Conservation (phyloP, 345 rosid species). For the Citrus trifoliata region DNA sequence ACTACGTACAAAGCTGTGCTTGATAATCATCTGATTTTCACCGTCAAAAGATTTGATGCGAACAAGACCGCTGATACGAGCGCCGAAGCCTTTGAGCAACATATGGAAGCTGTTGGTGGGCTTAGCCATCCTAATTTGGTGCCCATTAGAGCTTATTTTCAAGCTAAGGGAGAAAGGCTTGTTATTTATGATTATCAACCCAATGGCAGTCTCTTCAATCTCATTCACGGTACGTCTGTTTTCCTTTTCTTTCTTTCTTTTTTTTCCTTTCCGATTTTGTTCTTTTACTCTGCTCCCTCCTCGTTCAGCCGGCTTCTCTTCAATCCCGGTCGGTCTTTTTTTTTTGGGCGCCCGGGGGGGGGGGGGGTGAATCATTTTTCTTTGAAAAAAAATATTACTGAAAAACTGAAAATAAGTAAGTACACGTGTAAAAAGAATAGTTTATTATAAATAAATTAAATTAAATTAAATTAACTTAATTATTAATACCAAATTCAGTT, state of each 20-base stretch:
- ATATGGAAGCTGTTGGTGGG: constrained; percentile 74
- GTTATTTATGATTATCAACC: constrained; percentile 81
- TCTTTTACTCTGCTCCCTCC: background rate
- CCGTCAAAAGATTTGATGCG: constrained; percentile 82
- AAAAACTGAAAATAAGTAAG: too few species aligned
- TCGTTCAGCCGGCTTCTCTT: background rate
- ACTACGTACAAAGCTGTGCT: constrained; percentile 86
- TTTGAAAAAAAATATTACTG: too few species aligned
- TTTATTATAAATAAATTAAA: too few species aligned
- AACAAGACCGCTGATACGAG: constrained; percentile 67
- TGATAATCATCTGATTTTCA: constrained; percentile 67
- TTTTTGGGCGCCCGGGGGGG: too few species aligned
- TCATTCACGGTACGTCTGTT: constrained; percentile 68
- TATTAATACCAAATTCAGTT: too few species aligned
- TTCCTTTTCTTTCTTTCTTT: background rate
- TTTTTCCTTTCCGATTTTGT: background rate
- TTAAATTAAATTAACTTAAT: too few species aligned
- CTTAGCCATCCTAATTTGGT: constrained; percentile 74
- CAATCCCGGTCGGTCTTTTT: background rate
- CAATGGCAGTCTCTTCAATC: constrained; percentile 86
- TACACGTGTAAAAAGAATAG: too few species aligned
- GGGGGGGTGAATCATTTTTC: too few species aligned
- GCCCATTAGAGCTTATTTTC: constrained; percentile 70
- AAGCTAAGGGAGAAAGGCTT: constrained; percentile 84
- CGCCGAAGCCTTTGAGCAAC: constrained; percentile 60